Conservation (phyloP, 371 early-diverging fungal genomes). For the Chytridium lagenaria region DNA sequence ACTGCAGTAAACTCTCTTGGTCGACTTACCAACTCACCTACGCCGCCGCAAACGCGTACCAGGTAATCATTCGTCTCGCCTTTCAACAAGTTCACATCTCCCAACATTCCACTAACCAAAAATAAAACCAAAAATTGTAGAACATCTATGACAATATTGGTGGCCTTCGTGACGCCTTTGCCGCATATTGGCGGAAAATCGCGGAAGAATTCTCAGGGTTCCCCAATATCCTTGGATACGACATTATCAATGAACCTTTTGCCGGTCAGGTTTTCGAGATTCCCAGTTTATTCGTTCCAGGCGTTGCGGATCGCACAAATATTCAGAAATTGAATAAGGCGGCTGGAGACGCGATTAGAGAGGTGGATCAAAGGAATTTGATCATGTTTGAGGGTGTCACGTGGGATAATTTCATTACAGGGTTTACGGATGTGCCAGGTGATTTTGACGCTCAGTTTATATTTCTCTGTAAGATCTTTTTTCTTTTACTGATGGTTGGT, state of each 20-base stretch:
- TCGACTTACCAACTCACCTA: conserved; percentile 14
- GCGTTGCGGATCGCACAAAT: conserved; percentile 35
- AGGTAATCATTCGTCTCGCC: not conserved
- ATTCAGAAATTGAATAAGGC: conserved; percentile 59
- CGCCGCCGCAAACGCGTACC: conserved; percentile 21
- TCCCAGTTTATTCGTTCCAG: conserved; percentile 28
- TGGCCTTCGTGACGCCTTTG: conserved; percentile 57
- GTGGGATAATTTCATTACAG: conserved; percentile 50
- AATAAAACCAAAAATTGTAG: conserved; percentile 10
- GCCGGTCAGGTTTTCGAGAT: conserved; percentile 42
- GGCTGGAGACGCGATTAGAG: conserved; percentile 55
- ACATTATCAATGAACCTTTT: conserved; percentile 66
- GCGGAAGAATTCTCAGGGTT: conserved; percentile 49
- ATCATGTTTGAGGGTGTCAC: conserved; percentile 60
- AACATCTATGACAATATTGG: conserved; percentile 60
- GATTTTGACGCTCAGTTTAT: too few relatives aligned
- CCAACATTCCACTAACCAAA: conserved; percentile 5
- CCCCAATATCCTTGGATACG: conserved; percentile 63
- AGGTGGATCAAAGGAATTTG: conserved; percentile 52
- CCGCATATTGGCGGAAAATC: conserved; percentile 58
- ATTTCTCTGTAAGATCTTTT: too few relatives aligned
- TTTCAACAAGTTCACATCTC: not conserved
- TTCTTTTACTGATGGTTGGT: not conserved
- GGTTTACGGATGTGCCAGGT: conserved; percentile 60
- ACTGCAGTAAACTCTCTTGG: conserved; percentile 23